phyloP scores from a whole-genome alignment of 2,329 filamentous ascomycete species.

The Penicillium aurantiogriseum region DNA sequence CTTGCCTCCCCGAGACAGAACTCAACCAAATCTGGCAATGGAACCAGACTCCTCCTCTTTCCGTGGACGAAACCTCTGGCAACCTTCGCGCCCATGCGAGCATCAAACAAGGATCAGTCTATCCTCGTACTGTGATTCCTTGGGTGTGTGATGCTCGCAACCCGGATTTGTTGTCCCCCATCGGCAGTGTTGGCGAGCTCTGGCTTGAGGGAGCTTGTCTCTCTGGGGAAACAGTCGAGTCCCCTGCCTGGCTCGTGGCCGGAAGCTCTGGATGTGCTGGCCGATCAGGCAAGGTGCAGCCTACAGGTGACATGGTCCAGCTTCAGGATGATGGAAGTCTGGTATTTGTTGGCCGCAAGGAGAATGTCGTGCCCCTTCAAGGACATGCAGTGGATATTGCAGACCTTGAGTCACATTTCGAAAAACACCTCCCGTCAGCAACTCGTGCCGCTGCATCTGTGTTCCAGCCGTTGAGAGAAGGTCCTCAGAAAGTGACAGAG shows the following conservation, averaged over 20 bases:
- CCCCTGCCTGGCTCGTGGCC: slow-evolving; percentile 29
- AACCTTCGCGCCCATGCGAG: slow-evolving; percentile 22
- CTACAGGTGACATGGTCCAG: slow-evolving; percentile 36
- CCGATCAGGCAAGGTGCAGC: slow-evolving; percentile 30
- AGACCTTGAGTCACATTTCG: slow-evolving; percentile 43
- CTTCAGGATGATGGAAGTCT: slow-evolving; percentile 30
- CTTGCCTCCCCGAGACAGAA: slow-evolving; percentile 39
- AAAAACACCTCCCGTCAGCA: slow-evolving; percentile 33
- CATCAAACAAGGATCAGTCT: slow-evolving; percentile 28
- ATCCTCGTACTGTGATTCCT: slow-evolving; percentile 34
- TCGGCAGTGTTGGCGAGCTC: slow-evolving; percentile 41
- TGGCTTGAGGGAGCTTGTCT: slow-evolving; percentile 44
- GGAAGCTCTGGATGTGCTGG: slow-evolving; percentile 35
- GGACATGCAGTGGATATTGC: slow-evolving; percentile 43
- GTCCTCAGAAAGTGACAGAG: slow-evolving; percentile 15
- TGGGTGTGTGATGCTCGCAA: slow-evolving; percentile 36
- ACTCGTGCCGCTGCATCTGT: slow-evolving; percentile 32
- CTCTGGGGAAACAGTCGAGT: slow-evolving; percentile 22
- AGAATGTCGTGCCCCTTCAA: slow-evolving; percentile 32
- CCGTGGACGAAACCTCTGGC: slow-evolving; percentile 29
- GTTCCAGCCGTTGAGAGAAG: slow-evolving; percentile 18
- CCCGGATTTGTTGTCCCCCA: slow-evolving; percentile 38
- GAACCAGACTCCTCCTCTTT: slow-evolving; percentile 41
- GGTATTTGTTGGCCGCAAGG: slow-evolving; percentile 35
- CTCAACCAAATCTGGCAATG: slow-evolving; percentile 46